A percentile compares a stretch with the other conserved stretches of the same genome.
Conservation (phyloP, 2,329 filamentous ascomycete genomes). For the Verticillium albo-atrum region DNA sequence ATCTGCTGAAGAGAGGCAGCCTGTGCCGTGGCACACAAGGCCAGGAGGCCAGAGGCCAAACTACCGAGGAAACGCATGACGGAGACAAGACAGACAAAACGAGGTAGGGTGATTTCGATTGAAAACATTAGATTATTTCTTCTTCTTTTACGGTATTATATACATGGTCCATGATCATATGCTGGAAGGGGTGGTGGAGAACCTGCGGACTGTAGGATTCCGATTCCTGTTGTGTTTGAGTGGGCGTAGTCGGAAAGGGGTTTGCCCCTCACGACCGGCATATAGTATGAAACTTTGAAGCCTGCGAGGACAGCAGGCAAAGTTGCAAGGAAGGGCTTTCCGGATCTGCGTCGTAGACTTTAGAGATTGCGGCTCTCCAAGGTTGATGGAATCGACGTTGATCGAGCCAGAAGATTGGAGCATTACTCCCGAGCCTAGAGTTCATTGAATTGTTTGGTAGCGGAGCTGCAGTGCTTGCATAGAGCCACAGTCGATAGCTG, state of each 20-base stretch:
- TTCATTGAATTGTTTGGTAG: background rate
- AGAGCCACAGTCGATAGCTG: too few relatives aligned
- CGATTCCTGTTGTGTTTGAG: background rate
- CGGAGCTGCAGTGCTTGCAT: background rate
- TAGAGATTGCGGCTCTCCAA: background rate
- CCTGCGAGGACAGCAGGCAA: background rate
- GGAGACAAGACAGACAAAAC: background rate
- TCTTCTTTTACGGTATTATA: background rate
- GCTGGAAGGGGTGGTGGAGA: background rate
- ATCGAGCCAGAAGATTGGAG: background rate
- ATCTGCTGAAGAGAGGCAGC: conserved; percentile 29
- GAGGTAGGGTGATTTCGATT: background rate
- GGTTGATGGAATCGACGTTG: background rate
- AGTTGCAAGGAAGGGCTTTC: background rate
- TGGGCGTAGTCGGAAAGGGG: background rate
- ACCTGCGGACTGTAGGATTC: background rate
- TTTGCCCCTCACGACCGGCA: background rate
- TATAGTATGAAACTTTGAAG: background rate
- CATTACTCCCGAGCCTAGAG: background rate
- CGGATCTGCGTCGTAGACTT: background rate
- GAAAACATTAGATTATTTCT: background rate
- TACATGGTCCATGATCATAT: background rate
- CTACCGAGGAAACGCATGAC: background rate
- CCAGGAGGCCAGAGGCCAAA: background rate
- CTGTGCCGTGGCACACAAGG: background rate